Evolutionary conservation across 192 early-diverging fungal genomes (phyloP).

Genomic region (Podila horticola): DNA sequence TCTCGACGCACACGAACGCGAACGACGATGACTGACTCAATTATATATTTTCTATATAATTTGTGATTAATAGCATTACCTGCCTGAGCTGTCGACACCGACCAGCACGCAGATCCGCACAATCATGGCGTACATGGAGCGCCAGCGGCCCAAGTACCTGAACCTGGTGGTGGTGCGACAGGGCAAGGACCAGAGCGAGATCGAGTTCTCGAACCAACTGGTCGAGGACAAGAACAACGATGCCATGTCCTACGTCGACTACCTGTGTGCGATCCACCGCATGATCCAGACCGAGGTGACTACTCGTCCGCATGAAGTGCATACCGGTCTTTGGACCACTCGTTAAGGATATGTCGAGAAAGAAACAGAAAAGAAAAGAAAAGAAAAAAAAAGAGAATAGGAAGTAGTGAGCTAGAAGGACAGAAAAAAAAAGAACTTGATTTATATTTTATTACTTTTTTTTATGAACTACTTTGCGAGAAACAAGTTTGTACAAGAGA

Average conservation of each 20-base stretch:
- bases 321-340: slow-evolving; percentile 29
- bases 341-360: slow-evolving; percentile 4
- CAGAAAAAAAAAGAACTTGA: slow-evolving; percentile 6
- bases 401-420: background rate
- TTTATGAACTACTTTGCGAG: background rate
- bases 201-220: slow-evolving; percentile 82
- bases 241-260: slow-evolving; percentile 94
- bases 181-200: slow-evolving; percentile 83
- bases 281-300: slow-evolving; percentile 83
- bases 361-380: background rate
- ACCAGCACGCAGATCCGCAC: slow-evolving; percentile 64
- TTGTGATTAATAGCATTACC: slow-evolving; percentile 49
- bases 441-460: no score
- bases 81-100: slow-evolving; percentile 77
- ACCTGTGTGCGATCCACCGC: slow-evolving; percentile 87
- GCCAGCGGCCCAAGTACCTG: slow-evolving; percentile 72
- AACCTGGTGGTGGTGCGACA: slow-evolving; percentile 84
- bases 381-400: background rate
- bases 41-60: background rate
- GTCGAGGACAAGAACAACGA: slow-evolving; percentile 92
- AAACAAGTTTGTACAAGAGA: slow-evolving; percentile 7
- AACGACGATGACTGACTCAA: background rate
- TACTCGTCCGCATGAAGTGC: slow-evolving; percentile 34
- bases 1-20: no score
- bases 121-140: slow-evolving; percentile 59